Base-by-base conservation (phyloP, 371 early-diverging fungal species). In the Circinella minor region DNA sequence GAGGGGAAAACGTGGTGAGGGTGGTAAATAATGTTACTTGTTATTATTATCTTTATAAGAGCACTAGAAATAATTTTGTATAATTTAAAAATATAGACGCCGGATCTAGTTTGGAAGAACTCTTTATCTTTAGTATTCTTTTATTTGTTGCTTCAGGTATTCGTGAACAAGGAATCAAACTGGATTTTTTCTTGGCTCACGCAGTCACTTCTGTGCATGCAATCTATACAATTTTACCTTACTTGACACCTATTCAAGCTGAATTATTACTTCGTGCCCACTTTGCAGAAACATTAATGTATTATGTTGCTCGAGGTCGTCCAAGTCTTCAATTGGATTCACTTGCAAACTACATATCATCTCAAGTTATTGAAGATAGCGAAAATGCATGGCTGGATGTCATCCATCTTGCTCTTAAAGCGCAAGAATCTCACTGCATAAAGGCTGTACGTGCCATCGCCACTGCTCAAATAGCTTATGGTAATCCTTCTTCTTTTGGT, bases 161-260 rank as follows among this genome's bases (percentile, higher is more conserved):
- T 36, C 74, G 77, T 9, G 66, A 73, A 61, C 72, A 74, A 62
- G 73, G 63, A 10, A 61, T 70, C 51, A 75, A 75, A 47, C 62
- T 79, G 15, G 83, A 83, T 61, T 85, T 85, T 69, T 79, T 81
- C 65, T 67, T 82, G 51, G 81, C 86, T 81, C 89, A 89, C 61
- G 76, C 78, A 15, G 55, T 88, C 59, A 88, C 88, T 0, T 85
- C 88, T 9, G 68, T 76, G 3, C 79, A 82, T 39, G 88, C 89
- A 51, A 20, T 88, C 8, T 86, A 88, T 54, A 77, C 80, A 4
- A 65, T 63, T 10, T 55, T 88, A 36, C 64, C 77, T 0, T 54
- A 59, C 18, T 20, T 82, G 4, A 60, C 66, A 0, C 73, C 82
- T 14, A 70, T 72, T 3, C 79, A 88, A 60, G 74, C 80, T 20